These are phyloP conservation scores for Oxytropis ochrocephala DNA, from an alignment of 306 rosid genomes.

Conservation along the genomic window DNA sequence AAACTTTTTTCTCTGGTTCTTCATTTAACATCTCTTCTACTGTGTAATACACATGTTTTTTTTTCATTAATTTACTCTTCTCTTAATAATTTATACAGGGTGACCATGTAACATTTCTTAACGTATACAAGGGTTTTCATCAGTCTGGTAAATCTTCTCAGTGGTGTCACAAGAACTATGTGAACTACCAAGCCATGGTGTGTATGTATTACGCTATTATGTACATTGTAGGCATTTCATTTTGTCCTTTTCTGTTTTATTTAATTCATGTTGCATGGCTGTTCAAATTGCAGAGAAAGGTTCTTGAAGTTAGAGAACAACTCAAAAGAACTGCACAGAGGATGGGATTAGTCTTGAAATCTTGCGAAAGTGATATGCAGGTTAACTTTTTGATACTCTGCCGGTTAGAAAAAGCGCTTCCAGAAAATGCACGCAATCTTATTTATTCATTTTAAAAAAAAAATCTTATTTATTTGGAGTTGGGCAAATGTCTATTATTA, in stretches of 20 bases:
- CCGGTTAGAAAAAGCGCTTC: neutral
- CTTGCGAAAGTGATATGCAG: conserved; percentile 66
- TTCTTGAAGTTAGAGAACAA: conserved; percentile 83
- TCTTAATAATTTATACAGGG: conserved; percentile 52
- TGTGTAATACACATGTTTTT: neutral
- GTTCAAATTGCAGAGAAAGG: conserved; percentile 58
- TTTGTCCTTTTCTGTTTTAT: conserved; percentile 14
- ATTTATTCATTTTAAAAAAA: too few species aligned
- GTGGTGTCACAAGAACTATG: conserved; percentile 86
- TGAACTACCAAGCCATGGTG: conserved; percentile 96
- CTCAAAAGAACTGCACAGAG: conserved; percentile 79
- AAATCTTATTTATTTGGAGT: neutral
- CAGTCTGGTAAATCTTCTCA: conserved; percentile 91
- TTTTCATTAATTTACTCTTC: neutral
- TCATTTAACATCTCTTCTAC: neutral
- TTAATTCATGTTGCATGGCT: conserved; percentile 16
- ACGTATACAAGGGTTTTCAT: conserved; percentile 84
- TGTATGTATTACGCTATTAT: conserved; percentile 26
- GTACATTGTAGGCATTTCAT: neutral
- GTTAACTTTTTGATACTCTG: conserved; percentile 25
- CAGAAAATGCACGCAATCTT: neutral
- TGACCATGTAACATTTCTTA: conserved; percentile 85
- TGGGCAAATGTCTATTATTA: too few species aligned
- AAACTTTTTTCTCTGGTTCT: conserved; percentile 8
- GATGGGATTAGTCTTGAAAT: conserved; percentile 68